phyloP scores from a whole-genome alignment of 106 monocot species.

The Ottelia alismoides region DNA sequence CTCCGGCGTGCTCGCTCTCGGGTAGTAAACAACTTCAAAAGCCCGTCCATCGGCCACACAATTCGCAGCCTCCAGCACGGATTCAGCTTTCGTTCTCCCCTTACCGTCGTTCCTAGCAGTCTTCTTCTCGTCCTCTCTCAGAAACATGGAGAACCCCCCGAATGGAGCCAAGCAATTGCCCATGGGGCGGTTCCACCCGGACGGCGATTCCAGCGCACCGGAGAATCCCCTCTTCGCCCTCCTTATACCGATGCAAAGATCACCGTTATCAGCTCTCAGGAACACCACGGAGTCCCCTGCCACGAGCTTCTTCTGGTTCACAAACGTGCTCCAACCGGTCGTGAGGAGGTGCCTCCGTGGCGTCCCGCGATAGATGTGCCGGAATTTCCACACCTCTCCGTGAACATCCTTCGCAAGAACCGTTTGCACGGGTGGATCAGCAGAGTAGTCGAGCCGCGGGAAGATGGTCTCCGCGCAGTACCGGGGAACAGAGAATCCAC shows the following conservation, averaged over 20 bases:
- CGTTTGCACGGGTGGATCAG: conserved; percentile 22
- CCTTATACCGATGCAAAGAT: conserved; percentile 20
- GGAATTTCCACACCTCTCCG: conserved; percentile 22
- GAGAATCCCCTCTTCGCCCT: conserved; percentile 15
- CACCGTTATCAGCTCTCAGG: conserved; percentile 18
- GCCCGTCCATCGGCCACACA: conserved; percentile 10
- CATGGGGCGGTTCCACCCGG: conserved; percentile 14
- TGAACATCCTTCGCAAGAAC: conserved; percentile 22
- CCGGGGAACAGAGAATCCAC: conserved; percentile 25
- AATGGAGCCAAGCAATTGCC: conserved; percentile 9
- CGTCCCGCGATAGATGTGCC: conserved; percentile 23
- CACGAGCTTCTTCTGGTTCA: conserved; percentile 30
- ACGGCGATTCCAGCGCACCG: conserved; percentile 9
- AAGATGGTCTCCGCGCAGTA: conserved; percentile 30
- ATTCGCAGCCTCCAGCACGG: conserved; percentile 14
- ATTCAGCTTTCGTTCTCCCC: conserved; percentile 13
- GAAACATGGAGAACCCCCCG: conserved; percentile 15
- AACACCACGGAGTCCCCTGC: conserved; percentile 27
- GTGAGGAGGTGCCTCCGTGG: conserved; percentile 23
- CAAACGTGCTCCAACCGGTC: conserved; percentile 28
- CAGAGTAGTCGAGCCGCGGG: conserved; percentile 20
- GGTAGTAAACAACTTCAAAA: conserved; percentile 25
- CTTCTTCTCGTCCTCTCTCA: conserved; percentile 21
- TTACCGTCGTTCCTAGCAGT: conserved; percentile 1
- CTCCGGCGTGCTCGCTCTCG: conserved; percentile 24